These are phyloP conservation scores for Dimocarpus longan DNA, from an alignment of 345 rosid species.

Conservation along the genomic window DNA sequence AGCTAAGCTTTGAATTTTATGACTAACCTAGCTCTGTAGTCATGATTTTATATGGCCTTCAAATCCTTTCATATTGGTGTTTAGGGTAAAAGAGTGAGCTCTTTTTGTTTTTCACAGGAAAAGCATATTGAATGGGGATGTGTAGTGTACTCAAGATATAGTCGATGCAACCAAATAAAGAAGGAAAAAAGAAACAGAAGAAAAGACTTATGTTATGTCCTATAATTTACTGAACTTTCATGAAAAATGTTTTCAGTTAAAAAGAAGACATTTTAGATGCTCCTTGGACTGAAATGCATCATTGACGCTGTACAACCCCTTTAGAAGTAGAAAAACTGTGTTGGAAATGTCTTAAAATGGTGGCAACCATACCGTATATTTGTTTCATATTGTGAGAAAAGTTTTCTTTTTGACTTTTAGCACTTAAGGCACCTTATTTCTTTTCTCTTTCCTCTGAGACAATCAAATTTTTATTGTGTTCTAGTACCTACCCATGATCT, in stretches of 20 bases:
- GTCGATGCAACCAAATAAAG: background rate
- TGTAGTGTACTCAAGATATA: background rate
- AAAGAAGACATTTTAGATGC: background rate
- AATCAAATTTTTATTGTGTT: background rate
- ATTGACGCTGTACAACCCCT: background rate
- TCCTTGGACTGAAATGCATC: background rate
- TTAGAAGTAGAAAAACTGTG: background rate
- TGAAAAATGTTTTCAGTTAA: background rate
- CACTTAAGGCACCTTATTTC: background rate
- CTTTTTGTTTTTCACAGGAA: background rate
- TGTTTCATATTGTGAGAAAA: background rate
- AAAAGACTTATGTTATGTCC: background rate
- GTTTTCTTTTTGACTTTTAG: background rate
- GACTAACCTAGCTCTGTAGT: background rate
- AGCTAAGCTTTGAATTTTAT: background rate
- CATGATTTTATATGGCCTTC: background rate
- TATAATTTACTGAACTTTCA: background rate
- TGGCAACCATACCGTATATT: background rate
- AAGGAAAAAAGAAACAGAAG: background rate
- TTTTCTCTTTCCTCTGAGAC: background rate
- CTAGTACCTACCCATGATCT: background rate
- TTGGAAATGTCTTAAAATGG: background rate
- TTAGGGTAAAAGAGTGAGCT: background rate
- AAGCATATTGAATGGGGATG: background rate
- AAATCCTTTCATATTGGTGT: conserved; percentile 2